phyloP scores from a whole-genome alignment of 1,284 basidiomycete species.

The Apiotrichum montevideense region DNA sequence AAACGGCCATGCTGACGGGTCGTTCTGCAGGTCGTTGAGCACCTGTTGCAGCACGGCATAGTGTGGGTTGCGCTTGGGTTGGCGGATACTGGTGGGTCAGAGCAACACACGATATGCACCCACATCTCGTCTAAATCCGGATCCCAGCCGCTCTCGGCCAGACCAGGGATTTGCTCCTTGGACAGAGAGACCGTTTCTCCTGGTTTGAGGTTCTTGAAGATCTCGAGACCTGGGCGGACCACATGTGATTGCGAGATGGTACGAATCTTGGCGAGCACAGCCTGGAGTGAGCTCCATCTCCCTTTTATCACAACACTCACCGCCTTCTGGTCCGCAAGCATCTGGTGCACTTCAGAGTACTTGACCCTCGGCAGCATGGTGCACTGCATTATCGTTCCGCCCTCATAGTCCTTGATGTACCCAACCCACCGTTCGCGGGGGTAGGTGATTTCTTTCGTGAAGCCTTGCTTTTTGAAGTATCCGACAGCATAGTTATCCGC shows the following conservation, averaged over 20 bases:
- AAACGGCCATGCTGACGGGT: conserved; percentile 76
- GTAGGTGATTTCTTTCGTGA: conserved; percentile 92
- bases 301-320: conserved; percentile 33
- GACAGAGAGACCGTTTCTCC: conserved; percentile 34
- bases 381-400: conserved; percentile 99
- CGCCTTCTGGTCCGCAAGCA: conserved; percentile 77
- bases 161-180: conserved; percentile 69
- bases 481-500: conserved; percentile 99
- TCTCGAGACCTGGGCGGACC: conserved; percentile 72
- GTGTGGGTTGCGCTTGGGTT: conserved; percentile 55
- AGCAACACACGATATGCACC: conserved; percentile 30
- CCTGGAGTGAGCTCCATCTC: conserved; percentile 40
- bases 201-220: conserved; percentile 58
- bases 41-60: conserved; percentile 71
- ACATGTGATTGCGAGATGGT: conserved; percentile 81
- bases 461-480: conserved; percentile 98
- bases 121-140: conserved; percentile 73
- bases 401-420: conserved; percentile 99
- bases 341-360: conserved; percentile 76
- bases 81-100: conserved; percentile 44
- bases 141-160: conserved; percentile 91
- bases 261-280: conserved; percentile 81
- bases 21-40: conserved; percentile 71
- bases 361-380: conserved; percentile 86
- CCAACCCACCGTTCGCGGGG: conserved; percentile 91